phyloP scores from a whole-genome alignment of 2,329 filamentous ascomycete genomes.

The Aspergillus pseudonomiae region DNA sequence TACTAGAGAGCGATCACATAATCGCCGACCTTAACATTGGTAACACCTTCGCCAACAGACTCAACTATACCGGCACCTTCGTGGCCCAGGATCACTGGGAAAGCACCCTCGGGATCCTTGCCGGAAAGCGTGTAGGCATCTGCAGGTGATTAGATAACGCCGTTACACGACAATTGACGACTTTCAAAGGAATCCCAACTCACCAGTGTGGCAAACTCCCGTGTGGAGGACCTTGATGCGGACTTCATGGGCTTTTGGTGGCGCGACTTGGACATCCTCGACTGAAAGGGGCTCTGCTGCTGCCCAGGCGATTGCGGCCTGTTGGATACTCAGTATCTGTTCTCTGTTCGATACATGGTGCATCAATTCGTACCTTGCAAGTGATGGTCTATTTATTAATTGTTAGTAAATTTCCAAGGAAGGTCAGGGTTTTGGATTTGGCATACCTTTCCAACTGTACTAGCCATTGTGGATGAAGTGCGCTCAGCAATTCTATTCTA shows the following conservation, averaged over 20 bases:
- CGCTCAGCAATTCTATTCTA: no score
- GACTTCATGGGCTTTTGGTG: conserved; percentile 90
- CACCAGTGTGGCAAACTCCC: conserved; percentile 96
- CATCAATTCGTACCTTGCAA: conserved; percentile 66
- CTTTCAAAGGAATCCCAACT: neutral
- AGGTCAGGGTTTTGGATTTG: neutral
- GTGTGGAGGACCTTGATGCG: conserved; percentile 97
- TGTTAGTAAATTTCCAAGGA: neutral
- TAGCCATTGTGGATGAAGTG: neutral
- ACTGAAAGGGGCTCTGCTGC: conserved; percentile 85
- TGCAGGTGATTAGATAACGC: conserved; percentile 31
- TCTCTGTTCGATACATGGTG: neutral
- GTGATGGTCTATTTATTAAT: conserved; percentile 81
- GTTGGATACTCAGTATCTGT: neutral
- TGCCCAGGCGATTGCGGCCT: conserved; percentile 95
- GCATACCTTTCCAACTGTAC: conserved; percentile 14
- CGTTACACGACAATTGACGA: neutral
- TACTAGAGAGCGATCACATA: conserved; percentile 88
- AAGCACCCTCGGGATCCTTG: conserved; percentile 94
- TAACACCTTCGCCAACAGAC: conserved; percentile 92
- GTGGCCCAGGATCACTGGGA: conserved; percentile 86
- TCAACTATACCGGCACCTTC: conserved; percentile 91
- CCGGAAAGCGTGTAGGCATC: conserved; percentile 94
- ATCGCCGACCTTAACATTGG: conserved; percentile 89
- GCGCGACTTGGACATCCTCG: conserved; percentile 89